Base-by-base conservation (phyloP, 139 green algal genomes). In the Choricystis sp. region DNA sequence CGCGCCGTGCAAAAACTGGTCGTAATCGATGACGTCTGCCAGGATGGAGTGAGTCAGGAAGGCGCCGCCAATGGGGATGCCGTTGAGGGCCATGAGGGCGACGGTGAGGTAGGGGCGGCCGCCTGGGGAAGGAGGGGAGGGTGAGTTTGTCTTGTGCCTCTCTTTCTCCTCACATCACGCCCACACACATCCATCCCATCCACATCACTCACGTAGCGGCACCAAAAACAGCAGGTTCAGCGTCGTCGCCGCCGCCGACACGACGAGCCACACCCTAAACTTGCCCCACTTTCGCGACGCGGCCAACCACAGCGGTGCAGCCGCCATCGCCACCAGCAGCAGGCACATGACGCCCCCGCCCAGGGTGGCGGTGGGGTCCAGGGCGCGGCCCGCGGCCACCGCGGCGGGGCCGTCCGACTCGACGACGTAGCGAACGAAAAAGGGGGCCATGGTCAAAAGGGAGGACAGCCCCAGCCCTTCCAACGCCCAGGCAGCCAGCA, bases 341-440 rank as follows among this genome's bases (percentile, higher is more conserved):
- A 76, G 60, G 29, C 40, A 49, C 55, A 68, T 66, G 20, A 69
- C 49, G 22, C 62, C 59, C 21, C 69, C 20, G 29, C 60, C 70
- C 70, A 76, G 71, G 57, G 4, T 19, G 63, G 31, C 4, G 61
- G 16, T 60, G 63, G 64, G 59, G 40, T 75, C 69, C 64, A 75
- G 70, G 49, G 31, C 3, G 25, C 55, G 26, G 19, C 63, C 62
- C 29, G 24, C 27, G 16, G 66, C 30, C 30, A 59, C 4, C 3
- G 69, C 69, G 24, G 29, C 57, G 23, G 55, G 40, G 49, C 69
- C 69, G 57, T 76, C 65, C 1, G 31, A 21, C 48, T 63, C 29
- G 29, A 76, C 48, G 14, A 76, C 61, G 57, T 76, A 76, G 28
- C 70, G 65, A 21, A 76, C 60, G 58, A 69, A 76, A 62, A 76